phyloP scores from a whole-genome alignment of 768 basidiomycete genomes.

The Tricholoma terreum region DNA sequence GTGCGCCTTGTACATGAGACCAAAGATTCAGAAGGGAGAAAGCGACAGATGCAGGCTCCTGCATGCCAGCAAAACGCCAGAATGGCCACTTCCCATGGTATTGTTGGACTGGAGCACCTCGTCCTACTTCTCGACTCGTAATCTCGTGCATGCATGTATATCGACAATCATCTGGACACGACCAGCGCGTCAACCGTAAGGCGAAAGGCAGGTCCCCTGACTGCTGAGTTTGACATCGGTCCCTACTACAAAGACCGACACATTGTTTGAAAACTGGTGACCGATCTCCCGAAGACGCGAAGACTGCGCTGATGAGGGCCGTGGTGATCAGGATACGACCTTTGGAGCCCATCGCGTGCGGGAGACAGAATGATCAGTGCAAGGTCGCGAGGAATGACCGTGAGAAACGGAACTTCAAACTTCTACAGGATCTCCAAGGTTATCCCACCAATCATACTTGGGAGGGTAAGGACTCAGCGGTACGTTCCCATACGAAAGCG shows the following conservation, averaged over 20 bases:
- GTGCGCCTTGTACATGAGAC: conserved; percentile 64
- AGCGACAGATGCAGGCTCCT: conserved; percentile 89
- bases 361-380: too few species aligned
- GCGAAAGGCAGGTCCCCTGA: conserved; percentile 41
- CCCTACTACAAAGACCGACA: conserved; percentile 39
- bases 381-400: too few species aligned
- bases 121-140: conserved; percentile 51
- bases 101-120: conserved; percentile 55
- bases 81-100: conserved; percentile 99
- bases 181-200: conserved; percentile 77
- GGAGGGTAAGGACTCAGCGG: too few species aligned
- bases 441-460: too few species aligned
- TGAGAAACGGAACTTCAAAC: too few species aligned
- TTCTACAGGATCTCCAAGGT: too few species aligned
- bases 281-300: conserved; percentile 65
- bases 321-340: background rate
- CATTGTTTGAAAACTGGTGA: conserved; percentile 52
- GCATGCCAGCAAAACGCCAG: conserved; percentile 81
- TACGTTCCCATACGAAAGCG: too few species aligned
- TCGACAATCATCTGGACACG: conserved; percentile 83
- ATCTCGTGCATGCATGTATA: conserved; percentile 86
- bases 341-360: background rate
- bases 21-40: conserved; percentile 88
- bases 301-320: background rate
- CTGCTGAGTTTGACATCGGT: conserved; percentile 39